These are phyloP conservation scores for Schizochytrium sp. DNA, from an alignment of 108 stramenopile genomes.

Conservation along the genomic window DNA sequence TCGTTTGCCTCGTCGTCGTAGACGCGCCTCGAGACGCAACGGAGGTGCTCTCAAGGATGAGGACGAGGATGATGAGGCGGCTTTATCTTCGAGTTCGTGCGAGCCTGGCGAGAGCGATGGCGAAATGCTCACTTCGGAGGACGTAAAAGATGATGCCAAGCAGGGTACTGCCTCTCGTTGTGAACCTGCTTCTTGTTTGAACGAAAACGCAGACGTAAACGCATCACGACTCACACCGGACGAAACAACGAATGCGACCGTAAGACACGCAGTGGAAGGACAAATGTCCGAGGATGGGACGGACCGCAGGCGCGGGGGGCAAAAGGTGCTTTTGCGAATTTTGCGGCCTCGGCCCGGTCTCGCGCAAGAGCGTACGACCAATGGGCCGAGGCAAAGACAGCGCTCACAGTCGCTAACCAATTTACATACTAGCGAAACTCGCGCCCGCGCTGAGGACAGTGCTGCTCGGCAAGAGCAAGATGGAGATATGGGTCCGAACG, in stretches of 20 bases:
- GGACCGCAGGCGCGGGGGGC: neutral
- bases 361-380: neutral
- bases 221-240: too few species aligned
- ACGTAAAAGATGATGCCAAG: too few species aligned
- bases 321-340: neutral
- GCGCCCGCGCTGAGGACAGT: neutral
- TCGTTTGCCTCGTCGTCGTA: neutral
- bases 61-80: neutral
- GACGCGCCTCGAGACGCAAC: neutral
- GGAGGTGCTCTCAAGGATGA: neutral
- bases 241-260: too few species aligned
- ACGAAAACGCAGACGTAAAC: too few species aligned
- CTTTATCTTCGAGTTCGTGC: neutral
- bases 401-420: neutral
- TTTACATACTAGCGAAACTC: neutral
- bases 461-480: neutral
- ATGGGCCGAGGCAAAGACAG: neutral
- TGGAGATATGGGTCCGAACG: too few species aligned
- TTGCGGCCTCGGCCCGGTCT: neutral
- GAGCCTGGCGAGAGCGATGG: neutral
- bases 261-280: neutral
- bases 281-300: neutral
- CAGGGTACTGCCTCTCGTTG: too few species aligned
- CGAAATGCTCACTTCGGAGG: neutral
- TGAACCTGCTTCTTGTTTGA: too few species aligned